These are phyloP conservation scores for Rhizopogon parksii DNA, from an alignment of 1,284 basidiomycete genomes.

Conservation along the genomic window DNA sequence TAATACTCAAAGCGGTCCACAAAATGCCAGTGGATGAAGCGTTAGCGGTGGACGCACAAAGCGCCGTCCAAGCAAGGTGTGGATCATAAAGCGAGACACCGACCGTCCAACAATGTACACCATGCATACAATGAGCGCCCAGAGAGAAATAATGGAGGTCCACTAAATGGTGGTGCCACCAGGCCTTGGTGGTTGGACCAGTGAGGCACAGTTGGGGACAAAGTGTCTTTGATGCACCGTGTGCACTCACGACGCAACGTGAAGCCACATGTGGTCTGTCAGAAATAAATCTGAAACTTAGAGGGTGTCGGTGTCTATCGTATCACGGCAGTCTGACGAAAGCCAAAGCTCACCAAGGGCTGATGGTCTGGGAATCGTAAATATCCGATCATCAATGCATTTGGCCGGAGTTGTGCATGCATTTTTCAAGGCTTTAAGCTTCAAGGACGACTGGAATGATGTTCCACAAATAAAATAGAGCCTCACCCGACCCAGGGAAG, in stretches of 20 bases:
- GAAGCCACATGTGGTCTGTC: not conserved
- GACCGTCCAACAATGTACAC: not conserved
- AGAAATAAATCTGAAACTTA: not conserved
- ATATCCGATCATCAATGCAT: too few relatives aligned
- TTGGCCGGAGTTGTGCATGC: not conserved
- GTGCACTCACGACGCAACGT: not conserved
- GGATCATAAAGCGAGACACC: not conserved
- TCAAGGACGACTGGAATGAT: not conserved
- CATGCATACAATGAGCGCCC: not conserved
- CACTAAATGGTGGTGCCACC: not conserved
- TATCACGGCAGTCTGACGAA: too few relatives aligned
- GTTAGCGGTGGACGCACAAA: not conserved
- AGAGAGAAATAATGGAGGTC: not conserved
- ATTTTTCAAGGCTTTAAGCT: not conserved
- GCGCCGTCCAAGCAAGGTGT: not conserved
- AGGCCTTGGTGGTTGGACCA: not conserved
- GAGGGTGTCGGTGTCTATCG: not conserved
- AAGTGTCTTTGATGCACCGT: not conserved
- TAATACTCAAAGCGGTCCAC: not conserved
- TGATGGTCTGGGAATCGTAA: not conserved
- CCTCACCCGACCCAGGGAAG: too few relatives aligned
- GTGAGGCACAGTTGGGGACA: not conserved
- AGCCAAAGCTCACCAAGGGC: not conserved
- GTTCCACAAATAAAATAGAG: too few relatives aligned
- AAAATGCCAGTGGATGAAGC: slow-evolving; percentile 3